Percentiles rank a stretch among this genome's conserved stretches.
Conservation (phyloP, 371 early-diverging fungal species). For the Encephalitozoon hellem region DNA sequence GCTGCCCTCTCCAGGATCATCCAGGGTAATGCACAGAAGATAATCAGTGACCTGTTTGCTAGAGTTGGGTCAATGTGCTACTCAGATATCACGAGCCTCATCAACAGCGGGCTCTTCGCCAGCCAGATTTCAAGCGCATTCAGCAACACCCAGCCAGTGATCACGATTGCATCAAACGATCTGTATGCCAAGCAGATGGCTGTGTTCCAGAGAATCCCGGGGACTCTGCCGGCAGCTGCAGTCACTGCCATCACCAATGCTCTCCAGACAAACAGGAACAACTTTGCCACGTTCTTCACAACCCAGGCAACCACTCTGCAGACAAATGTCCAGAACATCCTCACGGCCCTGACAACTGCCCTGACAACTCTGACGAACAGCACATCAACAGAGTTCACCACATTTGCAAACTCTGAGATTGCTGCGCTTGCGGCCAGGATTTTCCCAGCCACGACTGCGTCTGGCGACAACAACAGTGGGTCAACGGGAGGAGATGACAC, state of each 20-base stretch:
- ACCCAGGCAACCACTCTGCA: neutral
- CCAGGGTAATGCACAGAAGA: neutral
- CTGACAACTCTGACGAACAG: neutral
- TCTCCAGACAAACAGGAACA: neutral
- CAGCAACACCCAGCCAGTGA: neutral
- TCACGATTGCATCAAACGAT: neutral
- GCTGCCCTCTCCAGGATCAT: neutral
- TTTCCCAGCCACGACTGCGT: neutral
- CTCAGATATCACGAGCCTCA: neutral
- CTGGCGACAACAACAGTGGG: neutral
- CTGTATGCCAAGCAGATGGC: slow-evolving; percentile 3
- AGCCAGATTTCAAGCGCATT: neutral
- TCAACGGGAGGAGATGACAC: neutral
- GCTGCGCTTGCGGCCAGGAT: neutral
- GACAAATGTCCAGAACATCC: neutral
- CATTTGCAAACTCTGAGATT: neutral
- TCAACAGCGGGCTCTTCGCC: neutral
- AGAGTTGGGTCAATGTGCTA: neutral
- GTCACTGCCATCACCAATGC: neutral
- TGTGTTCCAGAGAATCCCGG: neutral
- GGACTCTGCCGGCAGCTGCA: neutral
- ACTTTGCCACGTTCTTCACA: neutral
- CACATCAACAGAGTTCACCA: neutral
- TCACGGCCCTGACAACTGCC: neutral
- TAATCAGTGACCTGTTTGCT: neutral